Evolutionary conservation across 1,284 basidiomycete genomes (phyloP).

Genomic region (Ustilago xerochloae): DNA sequence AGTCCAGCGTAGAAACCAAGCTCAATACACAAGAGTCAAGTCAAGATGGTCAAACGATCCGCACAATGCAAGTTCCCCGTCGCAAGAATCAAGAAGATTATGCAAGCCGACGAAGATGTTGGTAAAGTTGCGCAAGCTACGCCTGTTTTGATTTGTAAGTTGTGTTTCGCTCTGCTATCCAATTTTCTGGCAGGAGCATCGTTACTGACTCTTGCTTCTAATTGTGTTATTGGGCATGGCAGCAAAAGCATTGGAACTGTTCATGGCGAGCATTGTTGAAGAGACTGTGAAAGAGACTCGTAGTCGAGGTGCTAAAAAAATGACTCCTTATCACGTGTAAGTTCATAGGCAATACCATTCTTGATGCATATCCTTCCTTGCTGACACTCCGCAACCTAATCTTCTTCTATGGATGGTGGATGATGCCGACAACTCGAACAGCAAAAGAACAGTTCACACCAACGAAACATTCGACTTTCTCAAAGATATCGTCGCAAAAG

Average conservation of each 20-base stretch:
- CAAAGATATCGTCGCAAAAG: constrained; percentile 88
- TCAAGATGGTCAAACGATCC: constrained; percentile 63
- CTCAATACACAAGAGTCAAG: neutral
- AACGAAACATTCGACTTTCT: constrained; percentile 94
- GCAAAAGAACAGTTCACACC: constrained; percentile 91
- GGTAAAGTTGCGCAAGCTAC: constrained; percentile 98
- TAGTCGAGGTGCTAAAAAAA: constrained; percentile 84
- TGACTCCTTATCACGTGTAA: constrained; percentile 93
- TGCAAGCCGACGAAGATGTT: constrained; percentile 99
- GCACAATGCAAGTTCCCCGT: constrained; percentile 66
- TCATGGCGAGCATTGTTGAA: constrained; percentile 86
- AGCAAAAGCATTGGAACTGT: constrained; percentile 97
- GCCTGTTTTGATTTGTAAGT: constrained; percentile 95
- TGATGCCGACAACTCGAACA: constrained; percentile 71
- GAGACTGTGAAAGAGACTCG: constrained; percentile 84
- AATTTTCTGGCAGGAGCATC: neutral
- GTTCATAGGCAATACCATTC: constrained; percentile 69
- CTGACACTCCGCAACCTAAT: too few species aligned
- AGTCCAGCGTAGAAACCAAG: neutral
- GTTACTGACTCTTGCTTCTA: neutral
- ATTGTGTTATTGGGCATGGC: constrained; percentile 6
- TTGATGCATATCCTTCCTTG: too few species aligned
- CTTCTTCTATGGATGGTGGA: too few species aligned
- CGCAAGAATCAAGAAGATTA: constrained; percentile 98
- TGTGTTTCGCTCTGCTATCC: neutral